Percentiles rank a stretch among this genome's conserved stretches.
These are phyloP conservation scores for Magnusiomyces ingens DNA, from an alignment of 1,139 yeast genomes.

Conservation along the genomic window DNA sequence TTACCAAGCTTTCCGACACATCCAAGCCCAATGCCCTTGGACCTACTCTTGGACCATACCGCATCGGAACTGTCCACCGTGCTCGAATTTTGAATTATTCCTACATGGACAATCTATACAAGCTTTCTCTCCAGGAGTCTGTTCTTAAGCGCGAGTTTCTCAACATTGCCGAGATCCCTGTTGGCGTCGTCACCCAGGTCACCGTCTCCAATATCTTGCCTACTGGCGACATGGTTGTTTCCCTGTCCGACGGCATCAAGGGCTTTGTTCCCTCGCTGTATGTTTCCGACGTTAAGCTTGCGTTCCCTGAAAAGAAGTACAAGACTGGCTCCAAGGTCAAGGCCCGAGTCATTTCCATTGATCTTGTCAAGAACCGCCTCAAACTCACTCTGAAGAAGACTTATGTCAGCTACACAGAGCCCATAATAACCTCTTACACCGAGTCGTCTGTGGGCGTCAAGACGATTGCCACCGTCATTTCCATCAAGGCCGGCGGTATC, in stretches of 20 bases:
- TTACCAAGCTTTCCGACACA: constrained; percentile 58
- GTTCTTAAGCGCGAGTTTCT: constrained; percentile 59
- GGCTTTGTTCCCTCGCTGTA: constrained; percentile 73
- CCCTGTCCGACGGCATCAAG: constrained; percentile 56
- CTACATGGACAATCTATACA: constrained; percentile 55
- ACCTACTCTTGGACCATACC: constrained; percentile 35
- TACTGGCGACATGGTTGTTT: constrained; percentile 63
- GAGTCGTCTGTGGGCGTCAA: constrained; percentile 52
- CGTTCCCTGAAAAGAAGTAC: constrained; percentile 88
- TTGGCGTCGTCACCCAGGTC: constrained; percentile 51
- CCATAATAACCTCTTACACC: constrained; percentile 47
- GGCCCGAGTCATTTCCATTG: constrained; percentile 51
- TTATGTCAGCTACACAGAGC: constrained; percentile 54
- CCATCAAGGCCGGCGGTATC: constrained; percentile 60
- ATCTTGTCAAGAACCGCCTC: constrained; percentile 40
- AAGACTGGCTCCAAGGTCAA: constrained; percentile 74
- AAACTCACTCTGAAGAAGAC: constrained; percentile 76
- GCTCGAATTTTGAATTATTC: constrained; percentile 77
- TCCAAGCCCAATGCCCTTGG: constrained; percentile 38
- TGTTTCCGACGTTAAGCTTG: constrained; percentile 75
- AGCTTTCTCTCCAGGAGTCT: constrained; percentile 61
- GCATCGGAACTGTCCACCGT: constrained; percentile 56
- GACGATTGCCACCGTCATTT: constrained; percentile 69
- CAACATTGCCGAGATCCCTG: constrained; percentile 61
- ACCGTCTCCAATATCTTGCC: constrained; percentile 55